Evolutionary conservation across 1,284 basidiomycete genomes (phyloP).

Genomic region (Cyathus pygmaeus): DNA sequence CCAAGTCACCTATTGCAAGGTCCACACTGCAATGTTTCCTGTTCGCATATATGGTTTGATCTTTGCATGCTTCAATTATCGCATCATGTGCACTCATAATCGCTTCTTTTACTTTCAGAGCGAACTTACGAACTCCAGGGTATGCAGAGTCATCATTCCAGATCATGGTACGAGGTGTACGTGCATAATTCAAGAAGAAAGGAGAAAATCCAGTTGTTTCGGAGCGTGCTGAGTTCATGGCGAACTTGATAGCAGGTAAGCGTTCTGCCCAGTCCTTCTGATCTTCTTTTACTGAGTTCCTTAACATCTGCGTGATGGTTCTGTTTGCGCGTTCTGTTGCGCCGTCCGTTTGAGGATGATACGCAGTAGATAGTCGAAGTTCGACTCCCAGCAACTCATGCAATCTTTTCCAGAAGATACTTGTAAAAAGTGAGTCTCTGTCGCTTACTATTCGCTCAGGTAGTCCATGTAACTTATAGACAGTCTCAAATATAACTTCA

Average conservation of each 20-base stretch:
- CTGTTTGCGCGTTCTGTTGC: not conserved
- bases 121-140: slow-evolving; percentile 32
- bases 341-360: not conserved
- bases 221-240: slow-evolving; percentile 33
- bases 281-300: not conserved
- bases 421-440: slow-evolving; percentile 51
- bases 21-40: not conserved
- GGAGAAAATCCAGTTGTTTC: slow-evolving; percentile 44
- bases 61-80: slow-evolving; percentile 17
- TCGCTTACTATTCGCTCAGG: slow-evolving; percentile 50
- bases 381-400: not conserved
- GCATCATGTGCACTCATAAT: slow-evolving; percentile 20
- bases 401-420: slow-evolving; percentile 45
- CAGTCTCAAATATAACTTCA: slow-evolving; percentile 43
- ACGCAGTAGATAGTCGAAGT: not conserved
- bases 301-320: slow-evolving; percentile 2
- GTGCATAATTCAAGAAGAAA: slow-evolving; percentile 30
- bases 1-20: slow-evolving; percentile 33
- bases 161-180: slow-evolving; percentile 39
- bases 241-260: slow-evolving; percentile 28
- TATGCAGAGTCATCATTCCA: slow-evolving; percentile 28
- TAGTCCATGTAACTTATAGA: slow-evolving; percentile 51
- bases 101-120: slow-evolving; percentile 29
- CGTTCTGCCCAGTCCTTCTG: slow-evolving; percentile 24
- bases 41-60: slow-evolving; percentile 12